Base-by-base conservation (phyloP, 805 yeast genomes). In the Barnettozyma siamensis region DNA sequence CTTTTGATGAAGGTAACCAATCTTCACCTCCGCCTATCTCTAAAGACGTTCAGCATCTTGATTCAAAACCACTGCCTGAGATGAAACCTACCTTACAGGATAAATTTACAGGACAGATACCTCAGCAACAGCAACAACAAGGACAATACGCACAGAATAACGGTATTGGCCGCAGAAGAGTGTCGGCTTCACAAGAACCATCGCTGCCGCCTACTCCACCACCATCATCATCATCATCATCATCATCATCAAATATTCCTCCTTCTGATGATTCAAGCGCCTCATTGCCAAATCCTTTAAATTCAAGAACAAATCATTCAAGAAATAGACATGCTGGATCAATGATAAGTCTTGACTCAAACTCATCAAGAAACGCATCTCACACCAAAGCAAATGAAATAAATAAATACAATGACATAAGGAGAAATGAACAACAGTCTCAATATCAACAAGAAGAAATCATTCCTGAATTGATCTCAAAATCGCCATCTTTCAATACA, bases 251-350 rank as follows among this genome's bases (percentile, higher is more conserved):
- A 31, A 31, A 7, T 26, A 35, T n/a, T 37, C 40, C 6, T n/a
- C 24, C 24, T 7, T 27, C 35, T 7, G 32, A 31, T 17, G 29
- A 17, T 13, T 33, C 33, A 10, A 35, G 30, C 20, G 21, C 42
- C 13, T 18, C 45, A 45, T 40, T 21, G 16, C 30, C 31, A 16
- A 29, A 29, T 29, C 31, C 24, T 20, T 29, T 11, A 2, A 12
- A 38, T 23, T 30, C 48, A 40, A 48, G 44, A 27, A 53, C 58
- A 8, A 63, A 63, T 40, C 69, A 64, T 41, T 52, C 67, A 3
- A 58, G 66, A 41, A 63, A 64, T 42, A 59, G 68, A 44, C 69
- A 65, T 40, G 49, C 54, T 12, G 58, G 58, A 3, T 52, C 55
- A 9, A 33, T 46, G 35, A 57, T 50, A 24, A 45, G 37, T 35